Conservation (phyloP, 805 yeast species). For the Cyberlindnera lachancei region DNA sequence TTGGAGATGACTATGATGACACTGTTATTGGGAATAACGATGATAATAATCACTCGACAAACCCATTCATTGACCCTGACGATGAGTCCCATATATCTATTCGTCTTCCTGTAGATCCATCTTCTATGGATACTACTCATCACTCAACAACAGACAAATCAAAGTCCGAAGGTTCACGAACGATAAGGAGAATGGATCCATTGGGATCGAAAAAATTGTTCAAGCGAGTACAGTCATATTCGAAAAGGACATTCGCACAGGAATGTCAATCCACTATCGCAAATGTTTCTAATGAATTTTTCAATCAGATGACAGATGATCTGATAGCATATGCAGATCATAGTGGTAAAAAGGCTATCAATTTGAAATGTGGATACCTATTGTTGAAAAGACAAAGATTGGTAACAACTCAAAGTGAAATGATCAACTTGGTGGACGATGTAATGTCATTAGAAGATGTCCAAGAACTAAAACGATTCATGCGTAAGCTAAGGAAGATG, state of each 20-base stretch:
- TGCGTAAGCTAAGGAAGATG: conserved; percentile 14
- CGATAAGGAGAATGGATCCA: conserved; percentile 1
- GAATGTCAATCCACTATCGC: conserved; percentile 19
- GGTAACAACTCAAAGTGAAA: conserved; percentile 9
- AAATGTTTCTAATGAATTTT: conserved; percentile 22
- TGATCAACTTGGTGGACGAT: conserved; percentile 22
- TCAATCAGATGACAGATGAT: conserved; percentile 23
- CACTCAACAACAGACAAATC: neutral
- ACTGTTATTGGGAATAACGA: neutral
- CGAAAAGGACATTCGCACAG: conserved; percentile 9
- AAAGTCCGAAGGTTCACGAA: neutral
- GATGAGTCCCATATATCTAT: neutral
- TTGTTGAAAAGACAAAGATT: conserved; percentile 26
- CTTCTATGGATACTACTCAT: too few species aligned
- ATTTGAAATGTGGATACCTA: conserved; percentile 20
- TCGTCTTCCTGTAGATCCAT: neutral
- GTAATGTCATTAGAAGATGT: conserved; percentile 25
- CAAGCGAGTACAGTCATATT: conserved; percentile 6
- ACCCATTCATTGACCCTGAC: conserved; percentile 2
- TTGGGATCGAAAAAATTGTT: conserved; percentile 3
- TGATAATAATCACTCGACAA: too few species aligned
- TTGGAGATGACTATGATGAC: conserved; percentile 2
- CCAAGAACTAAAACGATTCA: conserved; percentile 14
- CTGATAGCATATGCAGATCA: conserved; percentile 27
- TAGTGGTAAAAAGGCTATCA: conserved; percentile 21